Evolutionary conservation across 345 rosid genomes (phyloP).

Genomic region (Psidium guajava): DNA sequence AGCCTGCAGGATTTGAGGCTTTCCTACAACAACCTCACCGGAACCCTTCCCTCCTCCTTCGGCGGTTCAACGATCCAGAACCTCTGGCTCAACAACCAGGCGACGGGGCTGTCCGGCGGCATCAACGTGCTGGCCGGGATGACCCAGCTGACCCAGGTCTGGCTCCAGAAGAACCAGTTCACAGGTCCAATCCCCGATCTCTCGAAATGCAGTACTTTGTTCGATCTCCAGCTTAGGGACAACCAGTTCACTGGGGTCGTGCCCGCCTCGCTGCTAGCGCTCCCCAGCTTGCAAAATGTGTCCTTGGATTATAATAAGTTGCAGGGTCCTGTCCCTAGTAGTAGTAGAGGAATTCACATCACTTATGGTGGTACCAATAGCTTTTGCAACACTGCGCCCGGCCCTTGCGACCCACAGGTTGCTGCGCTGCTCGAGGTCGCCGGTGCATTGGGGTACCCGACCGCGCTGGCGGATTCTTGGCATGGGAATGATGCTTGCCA

Average conservation of each 20-base stretch:
- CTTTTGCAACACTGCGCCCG: slow-evolving; percentile 24
- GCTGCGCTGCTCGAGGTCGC: slow-evolving; percentile 48
- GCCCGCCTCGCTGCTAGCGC: slow-evolving; percentile 27
- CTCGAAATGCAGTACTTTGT: slow-evolving; percentile 32
- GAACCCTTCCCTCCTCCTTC: slow-evolving; percentile 49
- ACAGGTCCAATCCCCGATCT: slow-evolving; percentile 71
- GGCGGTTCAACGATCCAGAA: slow-evolving; percentile 30
- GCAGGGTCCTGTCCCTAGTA: slow-evolving; percentile 59
- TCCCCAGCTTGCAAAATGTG: slow-evolving; percentile 25
- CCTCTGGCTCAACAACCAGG: slow-evolving; percentile 67
- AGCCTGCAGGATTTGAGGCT: slow-evolving; percentile 41
- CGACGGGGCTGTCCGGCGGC: slow-evolving; percentile 40
- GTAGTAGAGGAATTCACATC: slow-evolving; percentile 11
- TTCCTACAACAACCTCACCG: slow-evolving; percentile 66
- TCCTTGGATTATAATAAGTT: slow-evolving; percentile 54
- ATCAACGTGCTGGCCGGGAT: slow-evolving; percentile 50
- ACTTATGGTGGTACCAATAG: slow-evolving; percentile 16
- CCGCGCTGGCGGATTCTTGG: slow-evolving; percentile 53
- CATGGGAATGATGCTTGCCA: slow-evolving; percentile 55
- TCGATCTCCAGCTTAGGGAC: slow-evolving; percentile 69
- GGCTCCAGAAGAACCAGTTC: slow-evolving; percentile 68
- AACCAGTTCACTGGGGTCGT: slow-evolving; percentile 60
- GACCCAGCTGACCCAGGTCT: slow-evolving; percentile 41
- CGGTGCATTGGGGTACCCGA: slow-evolving; percentile 54
- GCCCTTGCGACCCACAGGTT: slow-evolving; percentile 50